Evolutionary conservation across 768 basidiomycete species (phyloP), one percentile per base, ranked within the genome.

Genomic region (Dictyophora rubrovolvata): DNA sequence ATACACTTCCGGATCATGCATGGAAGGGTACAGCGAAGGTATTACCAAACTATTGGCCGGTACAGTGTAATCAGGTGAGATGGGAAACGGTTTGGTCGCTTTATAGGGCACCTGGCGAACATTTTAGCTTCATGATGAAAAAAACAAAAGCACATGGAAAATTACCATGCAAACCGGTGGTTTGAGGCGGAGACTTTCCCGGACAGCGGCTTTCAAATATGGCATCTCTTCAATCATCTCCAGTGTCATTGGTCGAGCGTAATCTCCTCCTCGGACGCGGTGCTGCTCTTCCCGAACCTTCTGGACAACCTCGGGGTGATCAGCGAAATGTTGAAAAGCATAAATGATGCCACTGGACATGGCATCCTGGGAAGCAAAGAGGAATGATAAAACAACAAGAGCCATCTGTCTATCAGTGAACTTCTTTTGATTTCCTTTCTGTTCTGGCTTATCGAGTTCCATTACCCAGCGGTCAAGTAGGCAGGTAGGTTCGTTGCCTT

Each of bases 271-370:
- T 59, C 96, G 84, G 57, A 95, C 80, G 49, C 81, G 79, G 48
- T 87, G 83, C 71, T 97, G 94, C 73, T 99, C 96, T 65, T 86
- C 89, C 55, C 88, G 82, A 62, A 98, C 81, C 73, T 95, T 97
- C 37, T 81, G 83, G 64, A 95, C 73, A 56, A 96, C 74, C 22
- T 93, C 87, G 0, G 95, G 95, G 69, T 90, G 79, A 71, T 98
- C 96, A 48, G 89, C 90, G 37, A 96, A 79, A 71, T 94, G 91
- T 73, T 99, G 96, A 83, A 98, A 96, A 42, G 84, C 87, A 71
- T 91, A 97, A 67, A 96, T 93, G 66, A 97, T 75, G 53, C 93
- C 94, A 61, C 89, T 93, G 69, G 90, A 91, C 96, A 99, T 98
- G 52, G 96, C 96, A 69, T 99, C 96, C 75, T 96, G 92, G 22